A percentile compares a stretch with the other conserved stretches of the same genome.
Conservation (phyloP, 2,329 filamentous ascomycete species). For the Paraconiothyrium sp. region DNA sequence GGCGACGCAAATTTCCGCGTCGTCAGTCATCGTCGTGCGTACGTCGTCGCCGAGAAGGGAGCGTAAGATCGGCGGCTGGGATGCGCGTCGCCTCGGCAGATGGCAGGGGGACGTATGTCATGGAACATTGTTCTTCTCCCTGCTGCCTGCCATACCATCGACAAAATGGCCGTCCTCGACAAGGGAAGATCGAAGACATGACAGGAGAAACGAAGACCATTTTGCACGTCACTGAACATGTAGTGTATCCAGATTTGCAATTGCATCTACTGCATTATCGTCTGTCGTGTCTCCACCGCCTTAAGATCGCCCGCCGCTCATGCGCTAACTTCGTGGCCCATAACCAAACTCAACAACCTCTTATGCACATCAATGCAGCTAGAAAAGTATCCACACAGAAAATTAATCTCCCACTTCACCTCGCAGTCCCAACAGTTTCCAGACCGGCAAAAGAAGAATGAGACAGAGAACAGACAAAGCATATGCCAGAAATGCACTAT, state of each 20-base stretch:
- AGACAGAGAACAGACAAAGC: not conserved
- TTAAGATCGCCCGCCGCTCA: not conserved
- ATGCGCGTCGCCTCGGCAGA: not conserved
- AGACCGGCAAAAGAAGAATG: not conserved
- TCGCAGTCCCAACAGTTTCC: not conserved
- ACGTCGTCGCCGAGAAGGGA: not conserved
- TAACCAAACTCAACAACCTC: not conserved
- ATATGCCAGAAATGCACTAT: constrained; percentile 5
- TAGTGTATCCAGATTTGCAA: not conserved
- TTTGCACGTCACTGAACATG: not conserved
- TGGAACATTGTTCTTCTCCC: no score
- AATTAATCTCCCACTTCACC: constrained; percentile 8
- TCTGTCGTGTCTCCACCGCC: not conserved
- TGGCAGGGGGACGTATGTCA: not conserved
- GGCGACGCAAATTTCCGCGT: not conserved
- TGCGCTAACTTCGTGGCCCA: constrained; percentile 3
- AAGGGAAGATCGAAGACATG: no score
- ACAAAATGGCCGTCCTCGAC: no score
- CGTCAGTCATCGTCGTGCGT: not conserved
- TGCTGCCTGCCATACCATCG: no score
- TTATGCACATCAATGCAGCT: constrained; percentile 12
- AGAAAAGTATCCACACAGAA: constrained; percentile 13
- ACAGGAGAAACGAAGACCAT: not conserved
- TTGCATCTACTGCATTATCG: constrained; percentile 7
- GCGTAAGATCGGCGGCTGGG: not conserved